Evolutionary conservation across 2,329 filamentous ascomycete species (phyloP).

Genomic region (Exophiala spinifera): DNA sequence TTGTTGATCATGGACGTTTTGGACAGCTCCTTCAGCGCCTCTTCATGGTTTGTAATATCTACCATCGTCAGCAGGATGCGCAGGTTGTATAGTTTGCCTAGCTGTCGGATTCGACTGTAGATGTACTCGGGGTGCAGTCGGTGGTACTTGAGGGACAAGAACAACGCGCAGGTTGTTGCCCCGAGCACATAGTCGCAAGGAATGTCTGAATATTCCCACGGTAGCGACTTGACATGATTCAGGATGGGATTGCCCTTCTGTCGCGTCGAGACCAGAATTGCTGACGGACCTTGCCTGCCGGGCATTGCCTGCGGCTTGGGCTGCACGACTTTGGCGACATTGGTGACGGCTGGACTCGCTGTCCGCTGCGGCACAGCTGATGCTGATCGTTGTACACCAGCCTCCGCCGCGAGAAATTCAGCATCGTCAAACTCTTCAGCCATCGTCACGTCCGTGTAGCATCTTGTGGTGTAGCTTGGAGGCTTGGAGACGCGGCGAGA

Average conservation of each 20-base stretch:
- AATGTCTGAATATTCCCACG: slow-evolving; percentile 98
- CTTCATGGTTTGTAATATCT: slow-evolving; percentile 92
- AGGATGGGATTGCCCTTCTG: slow-evolving; percentile 95
- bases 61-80: slow-evolving; percentile 87
- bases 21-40: slow-evolving; percentile 80
- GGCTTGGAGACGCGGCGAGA: neutral
- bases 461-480: neutral
- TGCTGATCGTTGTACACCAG: slow-evolving; percentile 48
- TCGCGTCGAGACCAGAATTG: slow-evolving; percentile 83
- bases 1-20: slow-evolving; percentile 93
- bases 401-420: slow-evolving; percentile 38
- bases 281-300: slow-evolving; percentile 62
- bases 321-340: slow-evolving; percentile 60
- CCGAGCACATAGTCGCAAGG: slow-evolving; percentile 89
- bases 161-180: slow-evolving; percentile 81
- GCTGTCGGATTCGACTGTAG: slow-evolving; percentile 81
- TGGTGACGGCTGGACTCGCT: slow-evolving; percentile 28
- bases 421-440: slow-evolving; percentile 50
- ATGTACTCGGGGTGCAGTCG: slow-evolving; percentile 97
- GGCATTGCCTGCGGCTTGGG: slow-evolving; percentile 84
- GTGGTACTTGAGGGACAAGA: slow-evolving; percentile 94
- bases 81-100: slow-evolving; percentile 82
- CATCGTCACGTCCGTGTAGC: slow-evolving; percentile 26
- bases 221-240: slow-evolving; percentile 72
- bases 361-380: slow-evolving; percentile 29